phyloP scores from a whole-genome alignment of 2,329 filamentous ascomycete genomes.

The Cladophialophora psammophila region DNA sequence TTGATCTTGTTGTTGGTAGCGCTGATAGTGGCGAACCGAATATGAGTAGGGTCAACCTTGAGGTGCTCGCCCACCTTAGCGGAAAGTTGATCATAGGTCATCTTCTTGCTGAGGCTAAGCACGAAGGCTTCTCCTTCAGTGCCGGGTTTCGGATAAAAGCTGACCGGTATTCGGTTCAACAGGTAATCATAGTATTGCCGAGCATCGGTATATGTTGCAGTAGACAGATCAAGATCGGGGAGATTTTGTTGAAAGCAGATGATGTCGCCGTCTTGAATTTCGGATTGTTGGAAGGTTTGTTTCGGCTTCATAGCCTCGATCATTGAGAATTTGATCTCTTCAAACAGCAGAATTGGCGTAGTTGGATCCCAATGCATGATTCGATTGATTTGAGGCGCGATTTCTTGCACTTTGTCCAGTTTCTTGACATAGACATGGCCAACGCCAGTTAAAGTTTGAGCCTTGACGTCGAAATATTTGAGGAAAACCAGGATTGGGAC shows the following conservation, averaged over 20 bases:
- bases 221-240: conserved; percentile 51
- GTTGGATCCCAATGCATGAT: conserved; percentile 87
- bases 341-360: conserved; percentile 76
- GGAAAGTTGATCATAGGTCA: conserved; percentile 85
- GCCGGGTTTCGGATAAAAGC: conserved; percentile 70
- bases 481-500: conserved; percentile 82
- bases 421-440: conserved; percentile 87
- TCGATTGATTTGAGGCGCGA: conserved; percentile 77
- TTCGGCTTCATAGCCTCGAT: conserved; percentile 94
- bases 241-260: conserved; percentile 83
- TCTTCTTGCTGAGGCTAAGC: conserved; percentile 82
- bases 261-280: conserved; percentile 96
- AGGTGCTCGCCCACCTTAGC: conserved; percentile 82
- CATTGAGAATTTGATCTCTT: conserved; percentile 98
- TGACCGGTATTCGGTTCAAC: conserved; percentile 79
- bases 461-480: conserved; percentile 85
- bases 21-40: conserved; percentile 91
- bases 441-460: conserved; percentile 76
- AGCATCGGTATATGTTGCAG: conserved; percentile 69
- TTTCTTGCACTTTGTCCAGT: conserved; percentile 85
- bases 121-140: conserved; percentile 71
- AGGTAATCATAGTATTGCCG: conserved; percentile 93
- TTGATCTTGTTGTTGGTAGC: conserved; percentile 78
- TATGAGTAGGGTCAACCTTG: conserved; percentile 79
- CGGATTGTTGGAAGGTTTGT: conserved; percentile 84